Conservation (phyloP, 345 rosid species). For the Alliaria petiolata region DNA sequence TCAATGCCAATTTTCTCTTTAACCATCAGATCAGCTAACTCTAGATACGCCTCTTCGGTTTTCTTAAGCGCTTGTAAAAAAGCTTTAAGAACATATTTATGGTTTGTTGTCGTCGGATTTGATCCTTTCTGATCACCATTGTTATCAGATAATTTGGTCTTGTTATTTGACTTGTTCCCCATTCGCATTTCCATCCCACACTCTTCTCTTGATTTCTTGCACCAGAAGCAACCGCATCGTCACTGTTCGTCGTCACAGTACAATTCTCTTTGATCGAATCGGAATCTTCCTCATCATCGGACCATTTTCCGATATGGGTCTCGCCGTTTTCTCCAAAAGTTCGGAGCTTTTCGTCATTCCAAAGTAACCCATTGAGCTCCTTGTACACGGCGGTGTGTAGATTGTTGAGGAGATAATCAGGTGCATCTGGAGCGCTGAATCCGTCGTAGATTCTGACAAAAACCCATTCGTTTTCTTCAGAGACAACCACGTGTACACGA, state of each 20-base stretch:
- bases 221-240: not conserved
- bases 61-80: constrained; percentile 55
- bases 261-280: constrained; percentile 8
- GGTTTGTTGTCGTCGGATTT: too few species aligned
- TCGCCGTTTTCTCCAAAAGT: constrained; percentile 5
- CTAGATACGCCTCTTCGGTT: constrained; percentile 73
- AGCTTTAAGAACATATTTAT: too few species aligned
- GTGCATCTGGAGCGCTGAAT: too few species aligned
- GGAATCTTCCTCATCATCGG: not conserved
- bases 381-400: too few species aligned
- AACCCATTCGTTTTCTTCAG: too few species aligned
- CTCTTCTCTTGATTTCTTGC: constrained; percentile 42
- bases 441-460: too few species aligned
- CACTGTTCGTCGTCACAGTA: not conserved
- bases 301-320: not conserved
- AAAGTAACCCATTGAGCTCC: constrained; percentile 62
- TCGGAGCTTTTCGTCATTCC: constrained; percentile 37
- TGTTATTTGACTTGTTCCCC: too few species aligned
- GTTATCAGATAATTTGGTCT: too few species aligned
- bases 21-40: constrained; percentile 59
- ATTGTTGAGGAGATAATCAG: too few species aligned
- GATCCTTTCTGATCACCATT: too few species aligned
- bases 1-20: constrained; percentile 71
- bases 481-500: too few species aligned
- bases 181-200: constrained; percentile 34